Evolutionary conservation across 2,329 filamentous ascomycete species (phyloP), one percentile per base, ranked within the genome.

Genomic region (Botrytis sinoallii): DNA sequence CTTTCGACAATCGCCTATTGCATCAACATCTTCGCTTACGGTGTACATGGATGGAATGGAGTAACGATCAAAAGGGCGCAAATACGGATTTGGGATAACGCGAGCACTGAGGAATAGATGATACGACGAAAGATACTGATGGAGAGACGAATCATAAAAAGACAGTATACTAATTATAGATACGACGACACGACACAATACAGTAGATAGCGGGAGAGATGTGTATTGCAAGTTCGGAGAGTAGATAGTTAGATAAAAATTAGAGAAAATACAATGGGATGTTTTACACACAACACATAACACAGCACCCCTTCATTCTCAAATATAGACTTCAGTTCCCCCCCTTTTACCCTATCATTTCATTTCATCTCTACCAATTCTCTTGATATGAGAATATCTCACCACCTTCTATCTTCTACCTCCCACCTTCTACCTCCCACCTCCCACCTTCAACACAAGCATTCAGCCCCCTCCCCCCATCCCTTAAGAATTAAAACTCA

Each of bases 211-310:
- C 55, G 35, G 6, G 35, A 57, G 35, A 68, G 65, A 68, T 68
- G 65, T 68, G 65, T 57, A 68, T 68, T 42, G 65, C 65, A 42
- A 55, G 48, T 57, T 68, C 25, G 65, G 35, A 42, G 48, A 68
- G 48, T 68, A 42, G 35, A 57, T 68, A 68, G 65, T 42, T 40
- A 55, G 65, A 40, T 29, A 40, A 38, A 55, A 40, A 40, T 52
- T 52, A 67, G 22, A 67, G 38, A 32, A 16, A 52, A 52, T 67
- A 52, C 64, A 67, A 52, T 52, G 35, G n/a, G 29, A 52, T n/a
- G 32, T 46, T 46, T 46, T 22, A 32, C 32, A 32, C 4, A 32
- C 32, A 14, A 46, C 20, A 46, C 44, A 4, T 20, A 22, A 46
- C 20, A 22, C 42, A 44, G 16, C 42, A 44, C 16, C 16, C 16